phyloP scores from a whole-genome alignment of 225 moss, liverwort and hornwort genomes.

The Marchantia paleacea region DNA sequence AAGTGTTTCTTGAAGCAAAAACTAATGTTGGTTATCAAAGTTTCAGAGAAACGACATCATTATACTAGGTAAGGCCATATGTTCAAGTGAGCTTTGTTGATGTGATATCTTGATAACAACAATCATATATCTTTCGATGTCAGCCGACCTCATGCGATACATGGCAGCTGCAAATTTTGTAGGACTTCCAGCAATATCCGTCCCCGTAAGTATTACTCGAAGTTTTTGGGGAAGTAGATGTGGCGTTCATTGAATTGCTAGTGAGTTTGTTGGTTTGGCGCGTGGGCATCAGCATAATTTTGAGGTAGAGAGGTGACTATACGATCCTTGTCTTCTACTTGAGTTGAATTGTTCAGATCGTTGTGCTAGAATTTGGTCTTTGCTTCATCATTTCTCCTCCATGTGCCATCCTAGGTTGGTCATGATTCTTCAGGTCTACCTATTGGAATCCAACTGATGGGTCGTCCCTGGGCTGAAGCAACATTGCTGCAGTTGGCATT shows the following conservation, averaged over 20 bases:
- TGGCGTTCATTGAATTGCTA: neutral
- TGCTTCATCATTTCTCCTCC: neutral
- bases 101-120: neutral
- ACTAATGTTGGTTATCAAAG: no score
- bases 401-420: neutral
- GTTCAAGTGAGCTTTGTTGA: neutral
- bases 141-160: neutral
- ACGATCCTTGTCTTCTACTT: no score
- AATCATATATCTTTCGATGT: neutral
- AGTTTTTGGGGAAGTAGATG: no score
- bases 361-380: neutral
- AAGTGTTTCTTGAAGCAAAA: no score
- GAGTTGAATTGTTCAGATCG: neutral
- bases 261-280: neutral
- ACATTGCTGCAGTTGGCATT: slow-evolving; percentile 17
- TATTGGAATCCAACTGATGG: slow-evolving; percentile 17
- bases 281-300: no score
- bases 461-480: slow-evolving; percentile 20
- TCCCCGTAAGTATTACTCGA: neutral
- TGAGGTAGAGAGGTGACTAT: neutral
- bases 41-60: no score
- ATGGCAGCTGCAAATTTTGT: neutral
- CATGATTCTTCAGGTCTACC: slow-evolving; percentile 13
- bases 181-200: neutral
- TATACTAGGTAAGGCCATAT: neutral